Conservation (phyloP, 2,329 filamentous ascomycete genomes). For the Calonectria pseudoreteaudii region DNA sequence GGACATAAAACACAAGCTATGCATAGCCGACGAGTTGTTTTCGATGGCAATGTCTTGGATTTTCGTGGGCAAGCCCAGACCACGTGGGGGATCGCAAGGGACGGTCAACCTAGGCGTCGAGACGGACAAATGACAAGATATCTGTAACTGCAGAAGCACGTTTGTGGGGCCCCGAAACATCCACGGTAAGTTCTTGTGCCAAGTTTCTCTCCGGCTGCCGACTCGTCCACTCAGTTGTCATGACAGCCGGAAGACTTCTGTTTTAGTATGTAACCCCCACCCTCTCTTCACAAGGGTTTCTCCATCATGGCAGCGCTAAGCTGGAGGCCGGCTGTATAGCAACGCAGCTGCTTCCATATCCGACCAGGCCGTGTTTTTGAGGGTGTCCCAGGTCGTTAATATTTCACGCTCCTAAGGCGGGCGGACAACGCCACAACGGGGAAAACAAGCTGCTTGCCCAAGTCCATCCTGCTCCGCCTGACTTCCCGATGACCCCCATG, state of each 20-base stretch:
- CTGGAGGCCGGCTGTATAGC: not conserved
- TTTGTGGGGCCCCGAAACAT: constrained; percentile 10
- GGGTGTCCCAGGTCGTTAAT: not conserved
- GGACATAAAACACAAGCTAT: constrained; percentile 6
- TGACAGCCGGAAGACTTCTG: constrained; percentile 9
- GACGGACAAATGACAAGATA: not conserved
- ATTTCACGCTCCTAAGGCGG: constrained; percentile 1
- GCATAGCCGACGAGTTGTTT: not conserved
- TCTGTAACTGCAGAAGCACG: constrained; percentile 13
- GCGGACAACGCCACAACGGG: not conserved
- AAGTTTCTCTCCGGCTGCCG: not conserved
- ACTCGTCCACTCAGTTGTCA: not conserved
- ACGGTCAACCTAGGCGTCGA: not conserved
- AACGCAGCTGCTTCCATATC: constrained; percentile 26
- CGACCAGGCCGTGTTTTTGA: constrained; percentile 17
- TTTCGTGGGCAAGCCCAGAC: not conserved
- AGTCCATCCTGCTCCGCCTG: not conserved
- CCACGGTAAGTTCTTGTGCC: not conserved
- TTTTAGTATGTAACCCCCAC: constrained; percentile 27
- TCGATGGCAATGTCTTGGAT: not conserved
- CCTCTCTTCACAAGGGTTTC: constrained; percentile 21
- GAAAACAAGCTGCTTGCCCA: not conserved
- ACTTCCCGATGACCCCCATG: not conserved
- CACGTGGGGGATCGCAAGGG: constrained; percentile 1
- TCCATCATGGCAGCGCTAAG: constrained; percentile 26